A percentile compares a stretch with the other conserved stretches of the same genome.
Evolutionary conservation across 83 land plant genomes (phyloP).

Genomic region (Picea abies): DNA sequence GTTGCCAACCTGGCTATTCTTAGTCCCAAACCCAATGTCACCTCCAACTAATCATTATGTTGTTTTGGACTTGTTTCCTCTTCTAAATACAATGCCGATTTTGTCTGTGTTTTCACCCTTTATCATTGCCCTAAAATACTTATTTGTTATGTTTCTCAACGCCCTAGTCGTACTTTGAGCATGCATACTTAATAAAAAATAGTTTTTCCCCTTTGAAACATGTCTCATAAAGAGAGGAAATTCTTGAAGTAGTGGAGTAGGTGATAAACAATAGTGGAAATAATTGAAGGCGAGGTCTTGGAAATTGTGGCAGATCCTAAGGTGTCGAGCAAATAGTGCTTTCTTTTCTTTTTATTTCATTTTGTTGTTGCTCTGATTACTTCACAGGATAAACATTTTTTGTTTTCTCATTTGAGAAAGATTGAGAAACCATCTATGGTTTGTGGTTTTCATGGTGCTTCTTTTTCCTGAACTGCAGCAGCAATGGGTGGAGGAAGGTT

Average conservation of each 20-base stretch:
- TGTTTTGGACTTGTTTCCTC: too few relatives aligned
- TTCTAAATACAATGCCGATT: background rate
- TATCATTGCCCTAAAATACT: background rate
- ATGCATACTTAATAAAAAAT: too few relatives aligned
- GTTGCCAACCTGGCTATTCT: too few relatives aligned
- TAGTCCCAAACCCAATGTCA: too few relatives aligned
- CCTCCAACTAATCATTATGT: too few relatives aligned
- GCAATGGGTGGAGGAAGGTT: slow-evolving; percentile 1
- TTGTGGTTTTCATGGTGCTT: background rate
- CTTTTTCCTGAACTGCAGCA: background rate
- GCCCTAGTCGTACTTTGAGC: too few relatives aligned
- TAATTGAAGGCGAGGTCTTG: background rate
- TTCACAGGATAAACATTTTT: background rate
- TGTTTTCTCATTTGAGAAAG: background rate
- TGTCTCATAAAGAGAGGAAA: background rate
- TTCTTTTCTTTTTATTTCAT: background rate
- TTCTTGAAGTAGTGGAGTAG: too few relatives aligned
- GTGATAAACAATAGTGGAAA: background rate
- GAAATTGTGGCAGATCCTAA: background rate
- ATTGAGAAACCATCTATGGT: background rate
- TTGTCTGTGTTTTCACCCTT: background rate
- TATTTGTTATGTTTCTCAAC: background rate
- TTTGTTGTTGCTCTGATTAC: background rate
- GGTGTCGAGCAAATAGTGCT: background rate
- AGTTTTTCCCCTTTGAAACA: background rate